Conservation (phyloP, 1,284 basidiomycete species). For the Fereydounia khargensis region DNA sequence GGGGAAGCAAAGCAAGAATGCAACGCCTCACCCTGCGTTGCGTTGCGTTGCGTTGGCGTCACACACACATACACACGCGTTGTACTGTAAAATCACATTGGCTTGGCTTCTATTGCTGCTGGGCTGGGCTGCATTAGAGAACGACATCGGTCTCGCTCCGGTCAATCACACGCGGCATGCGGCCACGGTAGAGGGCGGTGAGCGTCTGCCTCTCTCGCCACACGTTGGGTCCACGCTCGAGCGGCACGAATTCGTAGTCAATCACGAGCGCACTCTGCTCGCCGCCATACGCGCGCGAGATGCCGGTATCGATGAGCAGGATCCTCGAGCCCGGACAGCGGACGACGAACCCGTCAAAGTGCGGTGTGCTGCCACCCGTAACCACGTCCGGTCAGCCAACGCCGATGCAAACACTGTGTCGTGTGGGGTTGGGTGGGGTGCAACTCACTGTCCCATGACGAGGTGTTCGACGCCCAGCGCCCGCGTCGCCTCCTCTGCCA, state of each 20-base stretch:
- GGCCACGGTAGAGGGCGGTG: constrained; percentile 26
- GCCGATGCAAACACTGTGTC: too few species aligned
- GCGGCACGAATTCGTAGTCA: constrained; percentile 25
- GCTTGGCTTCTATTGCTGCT: too few species aligned
- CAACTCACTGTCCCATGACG: constrained; percentile 52
- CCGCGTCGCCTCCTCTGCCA: constrained; percentile 8
- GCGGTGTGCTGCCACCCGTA: too few species aligned
- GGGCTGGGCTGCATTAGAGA: constrained; percentile 6
- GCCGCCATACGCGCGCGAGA: constrained; percentile 50
- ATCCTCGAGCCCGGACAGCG: constrained; percentile 28
- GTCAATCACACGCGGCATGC: constrained; percentile 21
- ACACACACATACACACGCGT: too few species aligned
- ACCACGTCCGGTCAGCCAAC: too few species aligned
- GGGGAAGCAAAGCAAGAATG: too few species aligned
- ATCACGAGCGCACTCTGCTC: constrained; percentile 47
- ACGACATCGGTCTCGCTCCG: neutral
- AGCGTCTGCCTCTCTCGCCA: constrained; percentile 26
- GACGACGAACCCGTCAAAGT: constrained; percentile 44
- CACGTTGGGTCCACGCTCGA: neutral
- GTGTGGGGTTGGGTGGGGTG: too few species aligned
- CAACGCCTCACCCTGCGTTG: too few species aligned
- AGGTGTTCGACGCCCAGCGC: constrained; percentile 21
- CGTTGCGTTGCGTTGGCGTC: too few species aligned
- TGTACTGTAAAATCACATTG: too few species aligned
- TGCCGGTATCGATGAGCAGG: constrained; percentile 54